Percentiles rank a stretch among this genome's conserved stretches.
phyloP scores from a whole-genome alignment of 768 basidiomycete species.

The Calocybe cyanea region DNA sequence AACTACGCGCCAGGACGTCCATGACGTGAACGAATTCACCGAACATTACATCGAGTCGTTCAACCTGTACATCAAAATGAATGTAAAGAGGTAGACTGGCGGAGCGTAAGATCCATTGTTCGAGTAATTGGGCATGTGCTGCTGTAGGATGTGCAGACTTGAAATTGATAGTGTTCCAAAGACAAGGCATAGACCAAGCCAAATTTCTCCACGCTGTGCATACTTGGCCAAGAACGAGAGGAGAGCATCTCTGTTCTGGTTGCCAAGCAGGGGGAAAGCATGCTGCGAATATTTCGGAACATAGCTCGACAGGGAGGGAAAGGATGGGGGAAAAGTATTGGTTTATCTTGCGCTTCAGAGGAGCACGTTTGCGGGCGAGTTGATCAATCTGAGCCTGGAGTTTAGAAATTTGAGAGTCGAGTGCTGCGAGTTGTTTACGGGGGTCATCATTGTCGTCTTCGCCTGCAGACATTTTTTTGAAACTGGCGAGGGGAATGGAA shows the following conservation, averaged over 20 bases:
- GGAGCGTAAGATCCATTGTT: slow-evolving; percentile 26
- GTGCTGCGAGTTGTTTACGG: slow-evolving; percentile 10
- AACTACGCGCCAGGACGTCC: slow-evolving; percentile 15
- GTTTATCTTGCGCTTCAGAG: slow-evolving; percentile 17
- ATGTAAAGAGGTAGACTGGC: slow-evolving; percentile 18
- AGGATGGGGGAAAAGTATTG: slow-evolving; percentile 12
- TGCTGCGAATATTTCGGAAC: slow-evolving; percentile 17
- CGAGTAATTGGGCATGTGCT: slow-evolving; percentile 17
- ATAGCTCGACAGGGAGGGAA: slow-evolving; percentile 18
- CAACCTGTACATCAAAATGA: slow-evolving; percentile 2
- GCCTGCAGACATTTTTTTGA: slow-evolving; percentile 2
- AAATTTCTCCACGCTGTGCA: slow-evolving; percentile 25
- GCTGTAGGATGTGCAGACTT: slow-evolving; percentile 14
- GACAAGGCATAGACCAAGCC: slow-evolving; percentile 26
- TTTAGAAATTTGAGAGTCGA: slow-evolving; percentile 15
- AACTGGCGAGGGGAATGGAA: not conserved
- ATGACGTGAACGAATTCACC: slow-evolving; percentile 12
- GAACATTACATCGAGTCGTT: slow-evolving; percentile 2
- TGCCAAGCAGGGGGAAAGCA: slow-evolving; percentile 10
- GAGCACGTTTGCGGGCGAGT: slow-evolving; percentile 11
- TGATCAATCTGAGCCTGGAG: slow-evolving; percentile 10
- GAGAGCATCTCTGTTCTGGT: slow-evolving; percentile 6
- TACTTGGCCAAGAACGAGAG: slow-evolving; percentile 22
- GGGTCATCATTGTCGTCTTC: slow-evolving; percentile 15
- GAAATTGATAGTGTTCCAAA: slow-evolving; percentile 23